These are phyloP conservation scores for Nigrograna mackinnonii DNA, from an alignment of 2,329 filamentous ascomycete species.

Conservation along the genomic window DNA sequence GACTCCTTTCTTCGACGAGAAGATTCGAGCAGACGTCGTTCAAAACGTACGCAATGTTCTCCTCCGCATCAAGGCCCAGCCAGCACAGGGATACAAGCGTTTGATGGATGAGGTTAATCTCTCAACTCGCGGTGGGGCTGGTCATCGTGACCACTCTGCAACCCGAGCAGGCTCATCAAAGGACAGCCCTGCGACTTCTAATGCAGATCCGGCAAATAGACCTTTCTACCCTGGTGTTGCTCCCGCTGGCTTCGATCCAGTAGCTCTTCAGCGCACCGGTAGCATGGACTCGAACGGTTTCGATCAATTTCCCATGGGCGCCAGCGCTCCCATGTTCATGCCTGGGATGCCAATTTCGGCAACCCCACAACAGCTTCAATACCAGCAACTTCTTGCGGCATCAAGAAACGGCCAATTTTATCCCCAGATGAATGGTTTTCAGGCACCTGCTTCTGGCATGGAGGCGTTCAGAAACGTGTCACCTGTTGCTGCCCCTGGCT, in stretches of 20 bases:
- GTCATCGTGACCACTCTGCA: slow-evolving; percentile 38
- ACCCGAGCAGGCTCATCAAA: slow-evolving; percentile 39
- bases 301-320: slow-evolving; percentile 47
- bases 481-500: slow-evolving; percentile 45
- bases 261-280: slow-evolving; percentile 48
- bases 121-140: slow-evolving; percentile 58
- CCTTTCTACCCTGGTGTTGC: slow-evolving; percentile 40
- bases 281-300: slow-evolving; percentile 55
- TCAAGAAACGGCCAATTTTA: slow-evolving; percentile 49
- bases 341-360: slow-evolving; percentile 45
- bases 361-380: slow-evolving; percentile 57
- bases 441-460: slow-evolving; percentile 45
- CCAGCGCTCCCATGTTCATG: slow-evolving; percentile 36
- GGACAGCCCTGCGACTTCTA: slow-evolving; percentile 31
- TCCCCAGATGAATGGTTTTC: slow-evolving; percentile 46
- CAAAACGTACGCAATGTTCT: slow-evolving; percentile 92
- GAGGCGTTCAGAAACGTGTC: slow-evolving; percentile 48
- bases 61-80: slow-evolving; percentile 86
- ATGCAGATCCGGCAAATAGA: slow-evolving; percentile 30
- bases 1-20: slow-evolving; percentile 95
- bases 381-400: slow-evolving; percentile 59
- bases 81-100: slow-evolving; percentile 95
- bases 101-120: slow-evolving; percentile 98
- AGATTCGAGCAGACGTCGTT: slow-evolving; percentile 82
- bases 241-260: slow-evolving; percentile 44